These are phyloP conservation scores for Logfia minima DNA, from an alignment of 129 eudicot species.

Conservation along the genomic window DNA sequence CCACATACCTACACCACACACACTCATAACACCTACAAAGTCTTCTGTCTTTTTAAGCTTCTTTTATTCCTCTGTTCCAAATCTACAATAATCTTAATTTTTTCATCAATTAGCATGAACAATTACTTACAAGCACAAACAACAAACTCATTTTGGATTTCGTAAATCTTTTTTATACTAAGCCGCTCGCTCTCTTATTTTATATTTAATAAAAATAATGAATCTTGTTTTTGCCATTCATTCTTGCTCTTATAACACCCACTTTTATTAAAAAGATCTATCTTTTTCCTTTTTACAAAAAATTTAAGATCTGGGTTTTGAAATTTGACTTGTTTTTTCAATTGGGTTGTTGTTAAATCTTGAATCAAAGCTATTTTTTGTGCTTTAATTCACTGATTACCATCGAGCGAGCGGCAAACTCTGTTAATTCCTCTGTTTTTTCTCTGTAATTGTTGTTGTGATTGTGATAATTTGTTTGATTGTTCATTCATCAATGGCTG, in stretches of 20 bases:
- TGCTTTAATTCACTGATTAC: slow-evolving; percentile 30
- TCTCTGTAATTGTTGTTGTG: slow-evolving; percentile 15
- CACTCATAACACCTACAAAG: slow-evolving; percentile 24
- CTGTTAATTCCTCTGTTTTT: neutral
- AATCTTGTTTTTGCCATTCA: slow-evolving; percentile 5
- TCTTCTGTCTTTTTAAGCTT: slow-evolving; percentile 29
- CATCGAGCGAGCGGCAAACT: slow-evolving; percentile 56
- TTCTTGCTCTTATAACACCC: slow-evolving; percentile 3
- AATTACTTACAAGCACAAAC: slow-evolving; percentile 21
- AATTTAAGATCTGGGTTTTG: slow-evolving; percentile 34
- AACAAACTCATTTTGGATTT: slow-evolving; percentile 31
- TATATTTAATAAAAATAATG: slow-evolving; percentile 12
- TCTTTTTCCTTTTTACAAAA: neutral
- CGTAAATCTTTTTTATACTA: neutral
- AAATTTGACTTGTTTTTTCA: neutral
- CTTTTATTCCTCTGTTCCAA: slow-evolving; percentile 25
- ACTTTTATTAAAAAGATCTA: neutral
- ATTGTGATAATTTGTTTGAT: neutral
- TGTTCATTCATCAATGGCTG: slow-evolving; percentile 44
- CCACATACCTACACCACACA: slow-evolving; percentile 13
- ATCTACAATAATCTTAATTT: neutral
- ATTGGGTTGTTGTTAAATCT: slow-evolving; percentile 29
- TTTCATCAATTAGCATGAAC: neutral
- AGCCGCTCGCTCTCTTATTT: slow-evolving; percentile 52
- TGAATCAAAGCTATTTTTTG: slow-evolving; percentile 32